phyloP scores from a whole-genome alignment of 1,284 basidiomycete species.

The Heterobasidion occidentale region DNA sequence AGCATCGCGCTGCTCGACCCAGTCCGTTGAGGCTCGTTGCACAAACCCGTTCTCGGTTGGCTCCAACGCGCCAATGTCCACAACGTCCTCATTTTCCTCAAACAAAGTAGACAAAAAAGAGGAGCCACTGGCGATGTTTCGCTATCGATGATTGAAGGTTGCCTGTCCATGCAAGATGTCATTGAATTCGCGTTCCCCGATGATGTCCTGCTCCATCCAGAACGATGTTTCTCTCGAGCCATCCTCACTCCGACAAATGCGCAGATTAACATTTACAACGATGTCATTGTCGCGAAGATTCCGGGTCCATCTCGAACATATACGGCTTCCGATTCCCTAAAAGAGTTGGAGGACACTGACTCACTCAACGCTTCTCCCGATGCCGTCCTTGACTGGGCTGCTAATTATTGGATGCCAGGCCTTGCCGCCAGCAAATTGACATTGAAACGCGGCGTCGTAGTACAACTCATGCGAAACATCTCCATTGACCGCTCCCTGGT shows the following conservation, averaged over 20 bases:
- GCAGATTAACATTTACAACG: conserved; percentile 29
- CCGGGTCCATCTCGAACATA: conserved; percentile 17
- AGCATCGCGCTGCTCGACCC: conserved; percentile 55
- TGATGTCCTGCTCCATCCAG: conserved; percentile 20
- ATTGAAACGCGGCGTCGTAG: conserved; percentile 26
- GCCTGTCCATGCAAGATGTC: conserved; percentile 14
- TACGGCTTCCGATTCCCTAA: conserved; percentile 21
- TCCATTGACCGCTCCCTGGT: conserved; percentile 29
- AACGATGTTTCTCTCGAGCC: conserved; percentile 20
- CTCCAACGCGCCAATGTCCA: conserved; percentile 52
- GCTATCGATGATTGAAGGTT: conserved; percentile 14
- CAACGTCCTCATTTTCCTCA: conserved; percentile 56
- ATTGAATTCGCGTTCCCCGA: conserved; percentile 28
- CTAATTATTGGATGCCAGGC: conserved; percentile 17
- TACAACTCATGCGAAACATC: conserved; percentile 29
- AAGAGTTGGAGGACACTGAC: conserved; percentile 17
- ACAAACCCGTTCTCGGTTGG: conserved; percentile 28
- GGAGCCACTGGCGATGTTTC: conserved; percentile 17
- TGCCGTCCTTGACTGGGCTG: conserved; percentile 19
- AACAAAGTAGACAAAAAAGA: conserved; percentile 33
- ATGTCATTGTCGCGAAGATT: conserved; percentile 16
- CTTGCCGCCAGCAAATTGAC: conserved; percentile 23
- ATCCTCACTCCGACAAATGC: conserved; percentile 30
- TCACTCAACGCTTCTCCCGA: conserved; percentile 14
- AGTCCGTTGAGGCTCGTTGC: conserved; percentile 55